A percentile compares a stretch with the other conserved stretches of the same genome.
Evolutionary conservation across 2,329 filamentous ascomycete species (phyloP).

Genomic region (Phyllosticta citribraziliensis): DNA sequence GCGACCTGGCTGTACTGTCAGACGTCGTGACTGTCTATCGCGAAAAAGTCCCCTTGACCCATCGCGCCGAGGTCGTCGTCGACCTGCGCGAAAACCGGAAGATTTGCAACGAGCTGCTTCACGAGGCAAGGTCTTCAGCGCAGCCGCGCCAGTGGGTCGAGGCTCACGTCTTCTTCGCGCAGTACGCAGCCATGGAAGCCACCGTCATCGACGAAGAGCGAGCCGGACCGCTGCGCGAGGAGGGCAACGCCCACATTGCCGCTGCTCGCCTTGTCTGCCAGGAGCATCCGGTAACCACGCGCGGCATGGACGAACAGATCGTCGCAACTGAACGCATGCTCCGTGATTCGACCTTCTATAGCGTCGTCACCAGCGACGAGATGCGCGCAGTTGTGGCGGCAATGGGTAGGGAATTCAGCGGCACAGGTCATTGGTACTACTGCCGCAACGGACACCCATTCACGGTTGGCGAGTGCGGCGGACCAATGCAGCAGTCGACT

Average conservation of each 20-base stretch:
- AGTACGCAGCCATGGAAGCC: constrained; percentile 38
- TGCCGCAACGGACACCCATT: constrained; percentile 50
- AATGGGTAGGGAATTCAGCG: constrained; percentile 35
- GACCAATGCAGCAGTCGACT: constrained; percentile 50
- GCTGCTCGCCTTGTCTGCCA: not conserved
- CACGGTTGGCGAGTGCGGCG: constrained; percentile 56
- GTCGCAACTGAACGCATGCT: constrained; percentile 30
- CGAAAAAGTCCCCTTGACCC: not conserved
- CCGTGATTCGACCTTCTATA: not conserved
- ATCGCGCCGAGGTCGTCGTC: constrained; percentile 13
- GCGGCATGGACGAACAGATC: constrained; percentile 31
- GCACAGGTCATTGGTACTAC: constrained; percentile 52
- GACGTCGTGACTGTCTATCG: constrained; percentile 30
- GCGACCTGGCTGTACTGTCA: constrained; percentile 39
- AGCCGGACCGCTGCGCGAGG: constrained; percentile 12
- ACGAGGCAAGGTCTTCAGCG: constrained; percentile 25
- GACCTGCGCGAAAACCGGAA: constrained; percentile 26
- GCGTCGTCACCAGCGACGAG: constrained; percentile 9
- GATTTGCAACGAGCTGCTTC: constrained; percentile 34
- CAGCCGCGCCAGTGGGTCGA: constrained; percentile 40
- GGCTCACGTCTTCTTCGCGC: constrained; percentile 41
- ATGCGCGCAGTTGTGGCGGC: constrained; percentile 19
- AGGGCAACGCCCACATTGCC: not conserved
- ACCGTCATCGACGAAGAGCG: not conserved
- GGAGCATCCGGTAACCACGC: not conserved